These are phyloP conservation scores for Metarhizium guizhouense DNA, from an alignment of 2,329 filamentous ascomycete genomes.

Conservation along the genomic window DNA sequence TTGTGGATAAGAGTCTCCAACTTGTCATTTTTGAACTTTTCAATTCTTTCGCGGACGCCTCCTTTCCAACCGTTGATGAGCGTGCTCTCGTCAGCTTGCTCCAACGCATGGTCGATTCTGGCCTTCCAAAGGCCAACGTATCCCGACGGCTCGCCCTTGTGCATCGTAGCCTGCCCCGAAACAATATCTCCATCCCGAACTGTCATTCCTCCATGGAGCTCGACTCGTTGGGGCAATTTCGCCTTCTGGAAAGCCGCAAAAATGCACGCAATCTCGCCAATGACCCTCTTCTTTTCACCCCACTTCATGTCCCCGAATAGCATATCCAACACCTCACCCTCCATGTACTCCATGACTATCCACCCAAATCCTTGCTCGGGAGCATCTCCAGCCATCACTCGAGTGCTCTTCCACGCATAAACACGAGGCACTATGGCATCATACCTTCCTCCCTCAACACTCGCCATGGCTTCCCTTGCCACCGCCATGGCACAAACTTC, in stretches of 20 bases:
- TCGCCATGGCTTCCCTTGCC: neutral
- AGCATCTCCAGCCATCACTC: too few relatives aligned
- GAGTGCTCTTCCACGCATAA: too few relatives aligned
- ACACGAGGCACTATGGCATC: constrained; percentile 5
- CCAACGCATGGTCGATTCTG: neutral
- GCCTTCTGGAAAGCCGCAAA: neutral
- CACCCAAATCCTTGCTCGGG: too few relatives aligned
- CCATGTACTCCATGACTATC: too few relatives aligned
- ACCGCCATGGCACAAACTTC: constrained; percentile 14
- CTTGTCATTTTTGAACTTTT: constrained; percentile 5
- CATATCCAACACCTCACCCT: too few relatives aligned
- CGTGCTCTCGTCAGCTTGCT: neutral
- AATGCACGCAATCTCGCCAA: neutral
- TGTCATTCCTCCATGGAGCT: neutral
- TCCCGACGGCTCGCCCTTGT: constrained; percentile 12
- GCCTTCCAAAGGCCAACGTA: constrained; percentile 10
- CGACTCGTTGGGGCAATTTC: neutral
- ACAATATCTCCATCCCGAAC: neutral
- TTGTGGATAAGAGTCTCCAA: too few relatives aligned
- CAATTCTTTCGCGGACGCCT: constrained; percentile 8
- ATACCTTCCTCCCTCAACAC: constrained; percentile 12
- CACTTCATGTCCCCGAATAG: too few relatives aligned
- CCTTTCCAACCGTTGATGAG: constrained; percentile 10
- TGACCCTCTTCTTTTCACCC: too few relatives aligned
- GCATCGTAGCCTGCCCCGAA: constrained; percentile 10